A percentile compares a stretch with the other conserved stretches of the same genome.
These are phyloP conservation scores for Mollisiaceae sp. DNA, from an alignment of 2,329 filamentous ascomycete species.

Conservation along the genomic window DNA sequence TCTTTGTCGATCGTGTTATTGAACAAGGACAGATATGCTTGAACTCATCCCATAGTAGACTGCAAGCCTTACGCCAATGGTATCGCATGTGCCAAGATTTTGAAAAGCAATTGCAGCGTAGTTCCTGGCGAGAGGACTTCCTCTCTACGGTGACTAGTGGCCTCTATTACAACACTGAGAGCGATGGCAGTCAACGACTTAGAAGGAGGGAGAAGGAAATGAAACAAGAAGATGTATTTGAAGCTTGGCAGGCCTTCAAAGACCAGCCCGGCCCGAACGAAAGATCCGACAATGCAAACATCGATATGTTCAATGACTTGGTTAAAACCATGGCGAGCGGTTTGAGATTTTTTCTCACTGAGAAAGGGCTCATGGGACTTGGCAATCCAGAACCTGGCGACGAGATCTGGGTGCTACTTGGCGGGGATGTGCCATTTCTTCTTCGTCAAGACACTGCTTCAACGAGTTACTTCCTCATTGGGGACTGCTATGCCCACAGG, in stretches of 20 bases:
- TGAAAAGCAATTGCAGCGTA: neutral
- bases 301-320: constrained; percentile 1
- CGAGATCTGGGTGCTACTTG: constrained; percentile 13
- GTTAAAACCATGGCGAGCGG: neutral
- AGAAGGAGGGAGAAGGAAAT: neutral
- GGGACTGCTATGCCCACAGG: constrained; percentile 16
- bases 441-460: neutral
- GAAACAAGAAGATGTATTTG: neutral
- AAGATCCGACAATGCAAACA: neutral
- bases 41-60: neutral
- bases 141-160: neutral
- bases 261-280: neutral
- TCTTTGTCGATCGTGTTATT: constrained; percentile 8
- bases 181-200: neutral
- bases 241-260: neutral
- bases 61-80: neutral
- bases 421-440: constrained; percentile 17
- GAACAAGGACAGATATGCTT: neutral
- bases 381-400: constrained; percentile 11
- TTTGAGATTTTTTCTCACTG: constrained; percentile 13
- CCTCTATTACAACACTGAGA: neutral
- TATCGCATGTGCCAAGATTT: neutral
- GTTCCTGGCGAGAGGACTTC: neutral
- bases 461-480: neutral
- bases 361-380: constrained; percentile 15